Conservation (phyloP, 2,329 filamentous ascomycete species). For the Fusarium solani-melongenae region DNA sequence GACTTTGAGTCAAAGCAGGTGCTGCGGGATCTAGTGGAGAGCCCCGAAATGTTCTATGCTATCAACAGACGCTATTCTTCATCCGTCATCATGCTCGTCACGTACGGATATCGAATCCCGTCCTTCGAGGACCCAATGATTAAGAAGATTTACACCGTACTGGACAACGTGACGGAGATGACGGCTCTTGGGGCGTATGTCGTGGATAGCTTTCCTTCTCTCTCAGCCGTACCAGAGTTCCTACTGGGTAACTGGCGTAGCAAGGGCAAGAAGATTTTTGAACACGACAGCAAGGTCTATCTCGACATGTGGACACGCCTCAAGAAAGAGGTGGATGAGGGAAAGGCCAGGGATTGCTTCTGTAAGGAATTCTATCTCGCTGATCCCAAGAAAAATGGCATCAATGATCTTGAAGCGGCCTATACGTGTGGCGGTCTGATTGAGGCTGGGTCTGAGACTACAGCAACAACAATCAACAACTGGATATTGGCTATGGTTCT, state of each 20-base stretch:
- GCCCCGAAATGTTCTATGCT: constrained; percentile 15
- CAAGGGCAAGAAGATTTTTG: constrained; percentile 15
- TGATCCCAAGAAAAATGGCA: constrained; percentile 27
- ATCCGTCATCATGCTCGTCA: constrained; percentile 25
- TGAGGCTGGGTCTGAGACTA: constrained; percentile 38
- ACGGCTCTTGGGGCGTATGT: constrained; percentile 15
- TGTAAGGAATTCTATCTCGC: constrained; percentile 26
- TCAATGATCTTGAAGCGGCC: constrained; percentile 29
- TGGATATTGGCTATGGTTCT: constrained; percentile 57
- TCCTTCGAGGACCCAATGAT: constrained; percentile 31
- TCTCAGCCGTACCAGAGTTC: constrained; percentile 9
- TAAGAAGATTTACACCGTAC: constrained; percentile 25
- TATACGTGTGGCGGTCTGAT: constrained; percentile 10
- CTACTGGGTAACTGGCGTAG: constrained; percentile 17
- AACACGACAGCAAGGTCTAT: constrained; percentile 30
- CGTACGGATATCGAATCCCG: constrained; percentile 31
- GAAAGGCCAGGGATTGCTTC: constrained; percentile 19
- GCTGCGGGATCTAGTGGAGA: not conserved
- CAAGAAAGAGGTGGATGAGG: constrained; percentile 12
- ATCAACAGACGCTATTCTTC: constrained; percentile 35
- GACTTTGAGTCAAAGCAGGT: not conserved
- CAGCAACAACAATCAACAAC: constrained; percentile 45
- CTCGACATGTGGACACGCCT: constrained; percentile 22
- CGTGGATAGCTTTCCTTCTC: constrained; percentile 12
- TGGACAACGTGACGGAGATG: constrained; percentile 19